Percentiles rank a stretch among this genome's conserved stretches.
These are phyloP conservation scores for Paecilomyces dactylethromorphus DNA, from an alignment of 2,329 filamentous ascomycete species.

Conservation along the genomic window DNA sequence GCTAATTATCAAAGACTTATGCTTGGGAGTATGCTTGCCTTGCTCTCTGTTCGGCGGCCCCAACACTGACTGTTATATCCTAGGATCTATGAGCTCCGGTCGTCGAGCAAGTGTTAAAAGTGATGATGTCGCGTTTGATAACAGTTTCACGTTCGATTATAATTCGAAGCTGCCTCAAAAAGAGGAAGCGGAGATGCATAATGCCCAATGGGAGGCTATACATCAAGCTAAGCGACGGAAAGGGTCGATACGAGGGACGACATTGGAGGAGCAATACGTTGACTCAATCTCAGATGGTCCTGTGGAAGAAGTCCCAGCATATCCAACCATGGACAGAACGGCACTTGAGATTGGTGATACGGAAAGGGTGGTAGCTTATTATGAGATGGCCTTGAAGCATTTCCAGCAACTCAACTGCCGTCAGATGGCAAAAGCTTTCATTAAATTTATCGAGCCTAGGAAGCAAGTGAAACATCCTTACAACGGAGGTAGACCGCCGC, in stretches of 20 bases:
- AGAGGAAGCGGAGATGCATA: neutral
- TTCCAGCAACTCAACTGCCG: constrained; percentile 43
- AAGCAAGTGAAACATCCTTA: constrained; percentile 45
- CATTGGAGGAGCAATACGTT: constrained; percentile 10
- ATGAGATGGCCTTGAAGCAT: constrained; percentile 33
- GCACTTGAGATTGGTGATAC: constrained; percentile 32
- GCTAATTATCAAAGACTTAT: constrained; percentile 19
- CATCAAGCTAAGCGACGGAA: constrained; percentile 5
- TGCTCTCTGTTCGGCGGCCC: neutral
- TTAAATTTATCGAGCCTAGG: constrained; percentile 41
- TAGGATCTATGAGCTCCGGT: neutral
- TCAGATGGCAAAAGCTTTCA: constrained; percentile 39
- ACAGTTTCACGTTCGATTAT: neutral
- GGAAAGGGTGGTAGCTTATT: constrained; percentile 32
- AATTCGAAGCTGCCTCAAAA: neutral
- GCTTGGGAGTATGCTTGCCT: constrained; percentile 4
- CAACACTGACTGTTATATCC: neutral
- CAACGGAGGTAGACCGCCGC: constrained; percentile 36
- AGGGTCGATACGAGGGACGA: neutral
- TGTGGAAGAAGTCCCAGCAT: constrained; percentile 14
- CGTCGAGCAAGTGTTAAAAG: neutral
- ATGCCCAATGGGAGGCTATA: neutral
- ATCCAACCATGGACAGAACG: constrained; percentile 18
- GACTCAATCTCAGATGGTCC: constrained; percentile 15
- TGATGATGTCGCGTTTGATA: neutral